Conservation (phyloP, 2,329 filamentous ascomycete genomes). For the Scedosporium apiospermum region DNA sequence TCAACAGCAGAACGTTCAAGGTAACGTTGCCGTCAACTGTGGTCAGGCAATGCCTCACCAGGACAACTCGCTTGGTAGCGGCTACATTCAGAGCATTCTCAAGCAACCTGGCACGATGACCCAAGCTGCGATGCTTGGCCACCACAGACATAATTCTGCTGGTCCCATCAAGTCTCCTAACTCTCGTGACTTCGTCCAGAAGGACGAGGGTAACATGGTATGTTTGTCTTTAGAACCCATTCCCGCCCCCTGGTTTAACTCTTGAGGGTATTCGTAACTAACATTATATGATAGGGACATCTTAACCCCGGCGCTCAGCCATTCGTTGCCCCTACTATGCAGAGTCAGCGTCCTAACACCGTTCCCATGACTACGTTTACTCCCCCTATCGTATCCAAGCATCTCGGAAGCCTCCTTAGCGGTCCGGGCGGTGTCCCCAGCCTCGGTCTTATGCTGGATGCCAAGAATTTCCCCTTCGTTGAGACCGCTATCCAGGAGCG, state of each 20-base stretch:
- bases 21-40: too few species aligned
- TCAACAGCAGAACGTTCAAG: neutral
- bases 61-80: too few species aligned
- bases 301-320: too few species aligned
- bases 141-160: too few species aligned
- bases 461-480: constrained; percentile 35
- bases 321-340: too few species aligned
- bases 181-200: neutral
- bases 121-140: too few species aligned
- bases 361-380: neutral
- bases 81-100: too few species aligned
- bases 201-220: neutral
- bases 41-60: too few species aligned
- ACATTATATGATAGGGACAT: too few species aligned
- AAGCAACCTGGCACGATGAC: too few species aligned
- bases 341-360: too few species aligned
- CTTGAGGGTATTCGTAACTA: neutral
- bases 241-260: neutral
- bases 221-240: neutral
- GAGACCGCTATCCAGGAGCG: constrained; percentile 23
- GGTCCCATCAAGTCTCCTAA: too few species aligned
- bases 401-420: constrained; percentile 26
- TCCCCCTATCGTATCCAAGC: constrained; percentile 17
- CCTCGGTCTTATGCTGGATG: constrained; percentile 23
- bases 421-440: constrained; percentile 23